phyloP scores from a whole-genome alignment of 257 asterid genomes.

The Voacanga thouarsii region DNA sequence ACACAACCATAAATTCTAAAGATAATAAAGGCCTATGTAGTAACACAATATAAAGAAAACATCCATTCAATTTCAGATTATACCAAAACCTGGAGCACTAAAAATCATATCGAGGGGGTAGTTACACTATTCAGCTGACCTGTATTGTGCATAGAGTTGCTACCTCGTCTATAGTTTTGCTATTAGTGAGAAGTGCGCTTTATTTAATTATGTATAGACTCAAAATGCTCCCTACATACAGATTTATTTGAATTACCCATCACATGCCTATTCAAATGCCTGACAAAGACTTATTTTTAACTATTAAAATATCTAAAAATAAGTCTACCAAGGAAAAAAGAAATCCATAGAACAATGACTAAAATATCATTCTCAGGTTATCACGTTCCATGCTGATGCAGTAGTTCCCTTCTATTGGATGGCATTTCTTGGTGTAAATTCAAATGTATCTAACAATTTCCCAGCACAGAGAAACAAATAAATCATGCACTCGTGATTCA shows the following conservation, averaged over 20 bases:
- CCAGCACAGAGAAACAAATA: no score
- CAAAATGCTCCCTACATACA: background rate
- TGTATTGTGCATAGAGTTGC: background rate
- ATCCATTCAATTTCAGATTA: background rate
- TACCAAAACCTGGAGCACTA: background rate
- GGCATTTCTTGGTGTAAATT: no score
- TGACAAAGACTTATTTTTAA: no score
- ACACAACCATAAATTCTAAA: background rate
- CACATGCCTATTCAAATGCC: background rate
- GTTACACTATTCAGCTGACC: background rate
- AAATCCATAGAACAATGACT: no score
- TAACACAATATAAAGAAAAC: background rate
- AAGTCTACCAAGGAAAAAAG: no score
- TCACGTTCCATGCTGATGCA: no score
- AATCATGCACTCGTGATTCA: no score
- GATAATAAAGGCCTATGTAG: background rate
- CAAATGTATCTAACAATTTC: no score
- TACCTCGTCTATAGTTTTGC: background rate
- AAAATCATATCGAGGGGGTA: background rate
- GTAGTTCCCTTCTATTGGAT: no score
- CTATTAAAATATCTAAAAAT: no score
- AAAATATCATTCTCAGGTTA: no score
- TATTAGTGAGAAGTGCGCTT: no score
- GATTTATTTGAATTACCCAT: background rate
- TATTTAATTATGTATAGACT: background rate